Evolutionary conservation across 2,329 filamentous ascomycete genomes (phyloP), one percentile per base, ranked within the genome.

Genomic region (Diaporthe caulivora): DNA sequence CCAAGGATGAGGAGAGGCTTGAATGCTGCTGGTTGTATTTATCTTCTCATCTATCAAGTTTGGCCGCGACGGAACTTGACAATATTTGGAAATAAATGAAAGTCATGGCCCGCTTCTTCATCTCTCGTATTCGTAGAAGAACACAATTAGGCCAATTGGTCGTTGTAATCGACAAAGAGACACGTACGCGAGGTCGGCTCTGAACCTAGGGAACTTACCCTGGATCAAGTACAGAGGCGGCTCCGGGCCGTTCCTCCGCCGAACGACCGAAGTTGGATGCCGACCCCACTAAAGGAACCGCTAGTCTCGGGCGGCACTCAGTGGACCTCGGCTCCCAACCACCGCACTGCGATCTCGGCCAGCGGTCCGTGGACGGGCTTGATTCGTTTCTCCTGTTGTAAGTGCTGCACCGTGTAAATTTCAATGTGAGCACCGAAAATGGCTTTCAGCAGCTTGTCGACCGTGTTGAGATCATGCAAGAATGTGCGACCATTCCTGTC

Each of bases 291-390:
- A n/a, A 44, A 18, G 65, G 44, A 17, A 17, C 40, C 44, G 53
- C 34, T 53, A 68, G 53, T 29, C 6, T 40, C 49, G n/a, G 29
- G 34, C n/a, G 57, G 31, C 34, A 17, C 18, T 54, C 26, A 24
- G 64, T 73, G 64, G 37, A 64, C 64, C 71, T 70, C 71, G 65
- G 71, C 71, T 54, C 54, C 60, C 54, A 72, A 40, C 68, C 68
- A 21, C 67, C 21, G 26, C 24, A 34, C 42, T 15, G 49, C 72
- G 29, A 55, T 57, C 10, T 57, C 51, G 72, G 60, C 44, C 62
- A 40, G 58, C 31, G 40, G 58, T 62, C 10, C 40, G 29, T 17
- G n/a, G 26, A 42, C 7, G 13, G 24, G 15, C 24, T 6, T 26
- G 31, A 17, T 15, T 42, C 17, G 24, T 24, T 31, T 24, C 31